Evolutionary conservation across 208 protist genomes (phyloP), one percentile per base, ranked within the genome.

Genomic region (Novymonas esmeraldas): DNA sequence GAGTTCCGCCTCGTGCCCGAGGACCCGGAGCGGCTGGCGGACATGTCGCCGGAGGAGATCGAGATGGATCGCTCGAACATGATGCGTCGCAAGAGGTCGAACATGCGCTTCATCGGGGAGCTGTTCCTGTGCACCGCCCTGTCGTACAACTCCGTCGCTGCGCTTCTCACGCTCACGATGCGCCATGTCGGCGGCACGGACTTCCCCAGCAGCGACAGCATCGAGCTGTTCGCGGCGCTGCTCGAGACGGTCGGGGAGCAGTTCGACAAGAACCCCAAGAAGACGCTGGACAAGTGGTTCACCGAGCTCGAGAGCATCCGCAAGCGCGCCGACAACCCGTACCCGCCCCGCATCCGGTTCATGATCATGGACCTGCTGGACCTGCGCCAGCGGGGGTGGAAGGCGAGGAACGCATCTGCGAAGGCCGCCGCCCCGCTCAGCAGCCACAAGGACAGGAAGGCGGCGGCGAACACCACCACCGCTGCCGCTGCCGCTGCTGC

Each of bases 101-200:
- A 96, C 70, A 94, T 96, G 81, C 84, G 78, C 22, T 96, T 96
- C 63, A 84, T 94, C 49, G 91, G 91, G 18, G 83, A 94, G 71
- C 74, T 96, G 39, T 96, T 84, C 66, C 80, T 94, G 52, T 70
- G 80, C 59, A 80, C 82, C 14, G 85, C 93, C n/a, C 73, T 96
- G 31, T 83, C 82, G 2, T 63, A 84, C 58, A 56, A 60, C 20
- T 89, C 84, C 16, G 92, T 94, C 78, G 77, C 91, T 62, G 78
- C 70, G 28, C 85, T 96, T 45, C 81, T 93, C 49, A 71, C 84
- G 5, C 74, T 78, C 29, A 88, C 84, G 26, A 86, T 94, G 70
- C 68, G 78, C 42, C 60, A 52, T 16, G 62, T 45, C n/a, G 72
- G 77, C 33, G 76, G 78, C 5, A 81, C 73, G 22, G 72, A 67